phyloP scores from a whole-genome alignment of 192 early-diverging fungal species.

The Piromyces finnis region DNA sequence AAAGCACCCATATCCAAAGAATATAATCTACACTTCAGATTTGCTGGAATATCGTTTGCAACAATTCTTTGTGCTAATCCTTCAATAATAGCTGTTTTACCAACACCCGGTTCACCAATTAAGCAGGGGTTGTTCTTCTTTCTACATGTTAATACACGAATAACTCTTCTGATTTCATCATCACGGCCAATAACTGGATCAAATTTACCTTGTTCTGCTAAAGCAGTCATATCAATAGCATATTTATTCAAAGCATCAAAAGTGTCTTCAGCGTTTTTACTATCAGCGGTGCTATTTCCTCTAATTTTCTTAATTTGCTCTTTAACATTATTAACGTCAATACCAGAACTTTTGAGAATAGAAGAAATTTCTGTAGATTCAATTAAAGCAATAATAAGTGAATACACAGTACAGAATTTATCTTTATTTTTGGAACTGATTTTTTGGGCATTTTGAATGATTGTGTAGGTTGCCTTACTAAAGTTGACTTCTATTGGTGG shows the following conservation, averaged over 20 bases:
- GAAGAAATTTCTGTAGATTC: conserved; percentile 12
- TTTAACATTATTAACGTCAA: conserved; percentile 81
- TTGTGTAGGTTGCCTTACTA: conserved; percentile 30
- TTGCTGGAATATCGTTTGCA: conserved; percentile 74
- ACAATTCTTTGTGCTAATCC: conserved; percentile 91
- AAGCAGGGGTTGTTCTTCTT: conserved; percentile 85
- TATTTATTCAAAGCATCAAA: conserved; percentile 92
- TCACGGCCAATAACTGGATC: conserved; percentile 95
- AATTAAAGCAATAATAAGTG: conserved; percentile 28
- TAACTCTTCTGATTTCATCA: conserved; percentile 86
- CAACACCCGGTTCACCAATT: conserved; percentile 63
- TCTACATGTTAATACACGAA: conserved; percentile 74
- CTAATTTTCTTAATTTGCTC: conserved; percentile 51
- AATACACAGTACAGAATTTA: conserved; percentile 22
- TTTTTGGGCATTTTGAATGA: conserved; percentile 3
- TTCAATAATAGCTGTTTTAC: conserved; percentile 73
- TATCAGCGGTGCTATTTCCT: conserved; percentile 70
- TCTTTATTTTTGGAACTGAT: too few relatives aligned
- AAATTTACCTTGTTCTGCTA: conserved; percentile 75
- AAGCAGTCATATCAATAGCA: conserved; percentile 65
- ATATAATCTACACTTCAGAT: conserved; percentile 61
- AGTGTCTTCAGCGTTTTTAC: conserved; percentile 63
- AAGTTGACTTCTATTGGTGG: conserved; percentile 57
- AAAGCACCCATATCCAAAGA: conserved; percentile 91
- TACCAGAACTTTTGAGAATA: conserved; percentile 53